Evolutionary conservation across 306 rosid species (phyloP).

Genomic region (Cucumis sativus): DNA sequence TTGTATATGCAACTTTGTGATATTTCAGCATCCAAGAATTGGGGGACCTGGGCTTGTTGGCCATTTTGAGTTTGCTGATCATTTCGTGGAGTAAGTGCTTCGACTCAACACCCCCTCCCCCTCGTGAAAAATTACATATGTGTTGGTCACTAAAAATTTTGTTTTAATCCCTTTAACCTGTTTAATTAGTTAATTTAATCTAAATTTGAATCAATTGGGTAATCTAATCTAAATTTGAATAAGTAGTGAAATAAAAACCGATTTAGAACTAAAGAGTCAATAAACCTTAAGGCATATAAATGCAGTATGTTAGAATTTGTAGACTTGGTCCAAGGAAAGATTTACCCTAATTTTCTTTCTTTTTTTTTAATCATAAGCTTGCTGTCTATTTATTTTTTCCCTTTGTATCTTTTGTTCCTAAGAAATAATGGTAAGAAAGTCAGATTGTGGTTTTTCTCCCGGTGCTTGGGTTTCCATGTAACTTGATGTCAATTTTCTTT

Average conservation of each 20-base stretch:
- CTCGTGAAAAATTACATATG: background rate
- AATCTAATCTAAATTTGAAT: background rate
- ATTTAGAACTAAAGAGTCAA: background rate
- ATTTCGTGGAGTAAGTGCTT: slow-evolving; percentile 59
- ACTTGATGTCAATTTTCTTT: no score
- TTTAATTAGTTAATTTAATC: background rate
- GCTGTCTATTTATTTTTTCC: no score
- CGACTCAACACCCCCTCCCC: background rate
- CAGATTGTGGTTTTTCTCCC: no score
- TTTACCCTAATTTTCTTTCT: no score
- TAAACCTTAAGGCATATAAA: background rate
- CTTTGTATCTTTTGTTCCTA: no score
- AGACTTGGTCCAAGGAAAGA: no score
- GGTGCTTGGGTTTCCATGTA: no score
- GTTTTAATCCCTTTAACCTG: background rate
- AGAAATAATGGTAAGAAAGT: no score
- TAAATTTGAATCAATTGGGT: background rate
- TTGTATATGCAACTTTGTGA: background rate
- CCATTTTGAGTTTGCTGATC: slow-evolving; percentile 59
- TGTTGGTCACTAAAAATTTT: background rate
- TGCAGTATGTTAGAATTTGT: background rate
- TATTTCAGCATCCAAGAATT: slow-evolving; percentile 64
- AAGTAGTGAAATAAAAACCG: background rate
- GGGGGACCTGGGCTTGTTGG: slow-evolving; percentile 97
- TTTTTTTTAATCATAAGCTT: no score